Percentiles rank a stretch among this genome's conserved stretches.
Evolutionary conservation across 148 eudicot species (phyloP).

Genomic region (Dysphania ambrosioides): DNA sequence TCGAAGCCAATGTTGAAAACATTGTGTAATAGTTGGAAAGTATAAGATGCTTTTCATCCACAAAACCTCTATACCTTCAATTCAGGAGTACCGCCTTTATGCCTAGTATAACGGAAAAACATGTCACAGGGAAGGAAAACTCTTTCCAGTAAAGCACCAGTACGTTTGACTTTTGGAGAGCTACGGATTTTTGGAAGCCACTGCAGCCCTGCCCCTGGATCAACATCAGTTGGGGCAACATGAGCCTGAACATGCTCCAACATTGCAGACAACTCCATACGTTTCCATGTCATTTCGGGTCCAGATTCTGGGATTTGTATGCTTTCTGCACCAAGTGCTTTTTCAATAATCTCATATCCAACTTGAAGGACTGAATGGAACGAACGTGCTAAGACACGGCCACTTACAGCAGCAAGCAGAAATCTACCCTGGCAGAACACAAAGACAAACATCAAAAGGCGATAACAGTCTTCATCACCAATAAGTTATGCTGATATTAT

Average conservation of each 20-base stretch:
- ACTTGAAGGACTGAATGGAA: conserved; percentile 87
- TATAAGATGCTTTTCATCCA: background rate
- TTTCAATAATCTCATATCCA: conserved; percentile 80
- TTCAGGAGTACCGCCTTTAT: conserved; percentile 91
- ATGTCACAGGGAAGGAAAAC: conserved; percentile 99
- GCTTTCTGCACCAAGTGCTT: conserved; percentile 70
- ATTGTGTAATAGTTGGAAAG: too few relatives aligned
- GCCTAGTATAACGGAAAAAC: conserved; percentile 94
- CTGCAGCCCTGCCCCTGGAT: conserved; percentile 99
- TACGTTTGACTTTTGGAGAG: conserved; percentile 97
- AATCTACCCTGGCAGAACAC: conserved; percentile 78
- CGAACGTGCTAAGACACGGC: conserved; percentile 95
- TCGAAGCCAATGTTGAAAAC: background rate
- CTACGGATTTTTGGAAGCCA: conserved; percentile 96
- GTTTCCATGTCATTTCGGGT: conserved; percentile 97
- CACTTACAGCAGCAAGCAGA: conserved; percentile 98
- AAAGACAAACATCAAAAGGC: conserved; percentile 17
- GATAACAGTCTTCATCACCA: background rate
- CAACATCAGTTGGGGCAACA: conserved; percentile 99
- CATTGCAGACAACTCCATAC: conserved; percentile 95
- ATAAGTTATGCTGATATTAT: background rate
- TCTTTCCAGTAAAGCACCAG: conserved; percentile 97
- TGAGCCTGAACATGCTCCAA: conserved; percentile 99
- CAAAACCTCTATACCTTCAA: conserved; percentile 51
- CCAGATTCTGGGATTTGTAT: conserved; percentile 57